Conservation (phyloP, 2,329 filamentous ascomycete genomes). For the Xylariales sp. region DNA sequence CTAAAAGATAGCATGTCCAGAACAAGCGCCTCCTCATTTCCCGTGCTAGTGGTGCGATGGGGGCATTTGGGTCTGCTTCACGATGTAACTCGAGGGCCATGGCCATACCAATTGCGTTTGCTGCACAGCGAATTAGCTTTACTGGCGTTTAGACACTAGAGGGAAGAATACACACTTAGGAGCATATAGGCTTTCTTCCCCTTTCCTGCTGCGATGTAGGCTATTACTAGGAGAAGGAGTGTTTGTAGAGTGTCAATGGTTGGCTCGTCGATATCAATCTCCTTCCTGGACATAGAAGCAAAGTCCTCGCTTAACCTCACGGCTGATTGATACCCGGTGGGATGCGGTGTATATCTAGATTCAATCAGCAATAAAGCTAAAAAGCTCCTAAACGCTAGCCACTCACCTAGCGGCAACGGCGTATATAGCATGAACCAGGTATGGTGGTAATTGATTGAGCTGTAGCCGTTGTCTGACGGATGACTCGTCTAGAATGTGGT, state of each 20-base stretch:
- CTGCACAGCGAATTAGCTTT: constrained; percentile 59
- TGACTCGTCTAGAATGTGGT: constrained; percentile 82
- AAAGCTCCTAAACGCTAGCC: background rate
- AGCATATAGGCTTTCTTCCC: constrained; percentile 91
- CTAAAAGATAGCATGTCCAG: constrained; percentile 89
- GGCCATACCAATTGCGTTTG: constrained; percentile 82
- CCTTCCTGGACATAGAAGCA: constrained; percentile 73
- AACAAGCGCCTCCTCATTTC: constrained; percentile 85
- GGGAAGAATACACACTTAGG: constrained; percentile 66
- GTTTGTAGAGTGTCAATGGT: constrained; percentile 82
- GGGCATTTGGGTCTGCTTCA: constrained; percentile 73
- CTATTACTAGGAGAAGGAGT: constrained; percentile 78
- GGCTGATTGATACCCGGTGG: constrained; percentile 74
- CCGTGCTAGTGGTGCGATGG: constrained; percentile 74
- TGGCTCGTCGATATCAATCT: constrained; percentile 83
- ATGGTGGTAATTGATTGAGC: constrained; percentile 70
- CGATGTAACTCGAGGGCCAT: constrained; percentile 84
- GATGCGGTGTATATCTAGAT: constrained; percentile 74
- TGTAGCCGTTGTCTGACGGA: constrained; percentile 78
- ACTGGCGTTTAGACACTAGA: constrained; percentile 14
- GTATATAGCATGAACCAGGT: constrained; percentile 67
- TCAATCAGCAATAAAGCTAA: constrained; percentile 38
- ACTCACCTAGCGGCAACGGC: constrained; percentile 71
- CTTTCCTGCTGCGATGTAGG: constrained; percentile 80
- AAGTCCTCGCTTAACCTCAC: constrained; percentile 78